A percentile compares a stretch with the other conserved stretches of the same genome.
Evolutionary conservation across 371 early-diverging fungal genomes (phyloP).

Genomic region (Capillidium heterosporum): DNA sequence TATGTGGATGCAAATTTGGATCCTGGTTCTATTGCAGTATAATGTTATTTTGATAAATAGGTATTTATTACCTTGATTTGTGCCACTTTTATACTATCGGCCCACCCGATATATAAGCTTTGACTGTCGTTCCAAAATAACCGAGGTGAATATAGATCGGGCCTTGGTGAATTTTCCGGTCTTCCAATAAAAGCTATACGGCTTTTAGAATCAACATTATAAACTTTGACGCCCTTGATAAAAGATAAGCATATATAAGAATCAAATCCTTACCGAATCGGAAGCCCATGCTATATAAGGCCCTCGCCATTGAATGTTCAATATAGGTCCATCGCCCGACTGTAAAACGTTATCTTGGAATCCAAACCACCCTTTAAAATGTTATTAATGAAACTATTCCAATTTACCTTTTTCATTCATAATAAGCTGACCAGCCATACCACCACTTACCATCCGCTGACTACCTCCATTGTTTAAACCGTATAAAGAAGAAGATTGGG

Average conservation of each 20-base stretch:
- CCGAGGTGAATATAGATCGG: constrained; percentile 73
- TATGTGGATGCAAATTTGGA: neutral
- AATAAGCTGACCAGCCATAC: constrained; percentile 68
- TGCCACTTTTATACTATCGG: constrained; percentile 72
- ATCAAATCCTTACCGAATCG: constrained; percentile 36
- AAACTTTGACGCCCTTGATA: constrained; percentile 54
- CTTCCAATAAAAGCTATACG: constrained; percentile 73
- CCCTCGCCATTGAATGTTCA: constrained; percentile 64
- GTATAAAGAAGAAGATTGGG: constrained; percentile 20
- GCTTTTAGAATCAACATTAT: constrained; percentile 43
- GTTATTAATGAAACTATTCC: neutral
- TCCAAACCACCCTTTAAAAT: constrained; percentile 26
- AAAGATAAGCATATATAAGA: neutral
- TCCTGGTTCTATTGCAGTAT: constrained; percentile 26
- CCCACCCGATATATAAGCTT: constrained; percentile 81
- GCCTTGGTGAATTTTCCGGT: constrained; percentile 54
- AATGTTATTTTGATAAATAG: constrained; percentile 43
- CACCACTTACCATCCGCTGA: constrained; percentile 73
- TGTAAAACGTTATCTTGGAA: constrained; percentile 47
- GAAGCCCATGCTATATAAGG: constrained; percentile 83
- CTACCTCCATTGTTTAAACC: constrained; percentile 12
- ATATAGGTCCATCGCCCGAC: constrained; percentile 77
- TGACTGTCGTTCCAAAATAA: constrained; percentile 67
- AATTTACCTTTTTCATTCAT: constrained; percentile 48
- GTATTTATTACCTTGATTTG: constrained; percentile 29